phyloP scores from a whole-genome alignment of 306 rosid species.

The Prunus fruticosa region DNA sequence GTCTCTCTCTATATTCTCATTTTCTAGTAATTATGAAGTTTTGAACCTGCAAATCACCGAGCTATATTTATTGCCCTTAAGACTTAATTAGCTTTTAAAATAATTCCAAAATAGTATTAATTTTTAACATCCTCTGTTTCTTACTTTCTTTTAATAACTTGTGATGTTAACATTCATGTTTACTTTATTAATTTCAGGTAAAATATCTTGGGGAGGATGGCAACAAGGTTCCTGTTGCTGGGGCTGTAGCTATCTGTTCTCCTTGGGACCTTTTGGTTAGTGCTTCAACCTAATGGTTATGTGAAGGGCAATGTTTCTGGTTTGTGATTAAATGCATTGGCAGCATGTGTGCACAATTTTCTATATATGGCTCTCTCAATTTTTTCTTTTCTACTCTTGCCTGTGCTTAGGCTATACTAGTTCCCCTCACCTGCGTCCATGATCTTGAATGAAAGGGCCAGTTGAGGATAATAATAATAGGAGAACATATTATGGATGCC shows the following conservation, averaged over 20 bases:
- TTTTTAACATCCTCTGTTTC: background rate
- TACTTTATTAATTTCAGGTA: conserved; percentile 49
- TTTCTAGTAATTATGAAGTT: background rate
- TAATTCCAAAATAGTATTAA: background rate
- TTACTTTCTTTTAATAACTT: background rate
- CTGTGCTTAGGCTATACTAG: background rate
- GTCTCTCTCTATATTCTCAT: background rate
- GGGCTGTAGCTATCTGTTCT: conserved; percentile 86
- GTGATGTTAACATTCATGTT: background rate
- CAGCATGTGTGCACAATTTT: background rate
- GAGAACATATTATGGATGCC: background rate
- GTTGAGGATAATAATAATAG: background rate
- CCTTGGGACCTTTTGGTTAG: conserved; percentile 99
- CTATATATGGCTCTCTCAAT: no score
- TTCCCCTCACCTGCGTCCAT: background rate
- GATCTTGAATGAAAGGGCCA: background rate
- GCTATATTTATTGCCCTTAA: background rate
- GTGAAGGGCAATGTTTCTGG: background rate
- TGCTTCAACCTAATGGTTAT: conserved; percentile 17
- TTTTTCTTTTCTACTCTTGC: background rate
- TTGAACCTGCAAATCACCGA: background rate
- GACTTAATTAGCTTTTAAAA: background rate
- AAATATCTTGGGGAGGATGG: conserved; percentile 96
- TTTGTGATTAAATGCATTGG: background rate
- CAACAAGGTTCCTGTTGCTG: conserved; percentile 71